phyloP scores from a whole-genome alignment of 176 grass and related monocot species.

The Oryza coarctata region DNA sequence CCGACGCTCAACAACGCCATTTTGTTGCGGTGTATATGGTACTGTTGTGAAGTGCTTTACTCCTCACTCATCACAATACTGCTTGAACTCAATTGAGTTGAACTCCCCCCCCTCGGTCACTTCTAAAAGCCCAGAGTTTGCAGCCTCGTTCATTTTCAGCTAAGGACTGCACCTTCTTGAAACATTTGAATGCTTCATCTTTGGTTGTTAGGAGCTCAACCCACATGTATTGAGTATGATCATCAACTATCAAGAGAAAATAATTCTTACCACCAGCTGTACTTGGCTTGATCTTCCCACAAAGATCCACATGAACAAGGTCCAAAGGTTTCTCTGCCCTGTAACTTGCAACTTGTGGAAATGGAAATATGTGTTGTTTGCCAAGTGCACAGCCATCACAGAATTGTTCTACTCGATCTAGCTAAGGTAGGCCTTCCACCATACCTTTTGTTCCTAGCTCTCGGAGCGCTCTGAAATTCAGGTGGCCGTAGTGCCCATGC shows the following conservation, averaged over 20 bases:
- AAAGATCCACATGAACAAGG: not conserved
- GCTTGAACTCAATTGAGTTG: not conserved
- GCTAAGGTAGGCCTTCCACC: not conserved
- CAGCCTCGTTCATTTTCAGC: not conserved
- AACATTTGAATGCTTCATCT: not conserved
- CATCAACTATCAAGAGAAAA: constrained; percentile 11
- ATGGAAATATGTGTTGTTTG: not conserved
- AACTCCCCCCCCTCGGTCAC: not conserved
- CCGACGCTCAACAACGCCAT: no score
- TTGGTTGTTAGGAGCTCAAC: not conserved
- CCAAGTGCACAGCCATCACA: not conserved
- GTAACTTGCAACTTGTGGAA: not conserved
- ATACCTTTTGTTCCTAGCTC: not conserved
- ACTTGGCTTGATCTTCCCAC: not conserved
- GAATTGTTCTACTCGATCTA: not conserved
- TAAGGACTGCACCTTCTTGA: not conserved
- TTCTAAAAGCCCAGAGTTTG: not conserved
- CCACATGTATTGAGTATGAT: not conserved
- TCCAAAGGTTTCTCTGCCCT: not conserved
- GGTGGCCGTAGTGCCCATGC: not conserved
- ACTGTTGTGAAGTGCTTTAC: no score
- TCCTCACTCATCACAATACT: no score
- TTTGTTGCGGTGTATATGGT: no score
- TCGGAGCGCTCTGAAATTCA: not conserved
- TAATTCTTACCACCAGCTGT: not conserved